A percentile compares a stretch with the other conserved stretches of the same genome.
These are phyloP conservation scores for Rubroshorea leprosula DNA, from an alignment of 345 rosid species.

Conservation along the genomic window DNA sequence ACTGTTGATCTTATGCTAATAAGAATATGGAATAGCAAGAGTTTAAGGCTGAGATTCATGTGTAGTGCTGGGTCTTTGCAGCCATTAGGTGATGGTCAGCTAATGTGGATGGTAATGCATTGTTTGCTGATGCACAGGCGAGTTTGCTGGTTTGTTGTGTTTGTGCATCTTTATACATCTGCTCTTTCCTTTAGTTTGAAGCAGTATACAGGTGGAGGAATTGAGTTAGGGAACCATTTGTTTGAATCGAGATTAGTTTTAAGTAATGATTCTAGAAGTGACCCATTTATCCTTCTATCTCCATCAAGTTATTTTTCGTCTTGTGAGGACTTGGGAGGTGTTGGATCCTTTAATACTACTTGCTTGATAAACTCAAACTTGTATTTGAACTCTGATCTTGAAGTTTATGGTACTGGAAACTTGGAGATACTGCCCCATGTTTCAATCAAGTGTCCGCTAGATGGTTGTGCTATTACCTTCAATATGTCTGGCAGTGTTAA, in stretches of 20 bases:
- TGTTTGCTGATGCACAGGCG: conserved; percentile 37
- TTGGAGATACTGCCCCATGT: conserved; percentile 69
- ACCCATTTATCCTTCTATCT: conserved; percentile 7
- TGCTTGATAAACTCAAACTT: conserved; percentile 73
- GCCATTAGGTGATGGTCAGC: conserved; percentile 2
- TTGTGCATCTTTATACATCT: conserved; percentile 27
- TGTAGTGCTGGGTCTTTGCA: conserved; percentile 3
- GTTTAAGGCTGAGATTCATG: conserved; percentile 8
- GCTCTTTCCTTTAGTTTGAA: conserved; percentile 33
- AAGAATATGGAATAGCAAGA: not conserved
- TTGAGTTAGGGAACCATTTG: conserved; percentile 21
- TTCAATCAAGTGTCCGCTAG: conserved; percentile 52
- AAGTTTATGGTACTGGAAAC: conserved; percentile 61
- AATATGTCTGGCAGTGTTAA: conserved; percentile 74
- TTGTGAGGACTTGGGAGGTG: conserved; percentile 77
- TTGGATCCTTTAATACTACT: conserved; percentile 81
- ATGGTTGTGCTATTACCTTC: conserved; percentile 66
- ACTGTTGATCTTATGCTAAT: conserved; percentile 1
- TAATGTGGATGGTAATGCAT: conserved; percentile 25
- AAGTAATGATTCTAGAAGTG: conserved; percentile 24
- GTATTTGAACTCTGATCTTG: conserved; percentile 51
- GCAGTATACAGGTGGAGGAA: conserved; percentile 20
- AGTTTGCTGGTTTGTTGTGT: conserved; percentile 44
- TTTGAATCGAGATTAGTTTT: conserved; percentile 22
- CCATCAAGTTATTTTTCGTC: conserved; percentile 32